Conservation (phyloP, 2,329 filamentous ascomycete genomes). For the Epichloe baconii region DNA sequence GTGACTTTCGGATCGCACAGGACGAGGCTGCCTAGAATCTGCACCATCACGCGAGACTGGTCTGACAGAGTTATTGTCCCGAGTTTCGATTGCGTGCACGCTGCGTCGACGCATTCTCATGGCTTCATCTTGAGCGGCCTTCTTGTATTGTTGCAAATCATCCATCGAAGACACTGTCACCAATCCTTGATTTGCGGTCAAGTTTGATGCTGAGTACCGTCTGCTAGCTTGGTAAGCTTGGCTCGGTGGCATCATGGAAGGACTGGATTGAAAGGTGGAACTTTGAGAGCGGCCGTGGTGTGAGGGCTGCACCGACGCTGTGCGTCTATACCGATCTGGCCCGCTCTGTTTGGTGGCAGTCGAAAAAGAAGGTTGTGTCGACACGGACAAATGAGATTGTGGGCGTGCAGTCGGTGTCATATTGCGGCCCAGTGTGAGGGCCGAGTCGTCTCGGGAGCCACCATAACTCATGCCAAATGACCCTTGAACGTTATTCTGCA, state of each 20-base stretch:
- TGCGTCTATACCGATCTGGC: conserved; percentile 69
- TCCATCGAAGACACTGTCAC: conserved; percentile 44
- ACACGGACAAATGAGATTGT: conserved; percentile 28
- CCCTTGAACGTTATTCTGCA: conserved; percentile 25
- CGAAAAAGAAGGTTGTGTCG: conserved; percentile 35
- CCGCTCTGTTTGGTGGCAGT: conserved; percentile 33
- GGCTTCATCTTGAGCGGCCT: conserved; percentile 48
- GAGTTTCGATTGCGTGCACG: conserved; percentile 49
- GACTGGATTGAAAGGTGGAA: conserved; percentile 19
- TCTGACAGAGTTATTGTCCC: conserved; percentile 11
- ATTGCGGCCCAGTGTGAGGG: conserved; percentile 29
- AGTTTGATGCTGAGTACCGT: conserved; percentile 24
- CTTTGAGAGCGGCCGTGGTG: conserved; percentile 26
- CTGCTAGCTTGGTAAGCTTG: conserved; percentile 9
- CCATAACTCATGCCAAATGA: conserved; percentile 22
- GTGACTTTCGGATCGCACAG: conserved; percentile 18
- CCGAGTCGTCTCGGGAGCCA: conserved; percentile 40
- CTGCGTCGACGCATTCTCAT: conserved; percentile 74
- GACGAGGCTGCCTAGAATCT: conserved; percentile 23
- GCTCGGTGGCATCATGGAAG: conserved; percentile 15
- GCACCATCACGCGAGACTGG: conserved; percentile 11
- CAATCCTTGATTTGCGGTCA: conserved; percentile 32
- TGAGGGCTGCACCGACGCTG: conserved; percentile 26
- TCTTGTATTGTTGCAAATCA: conserved; percentile 52
- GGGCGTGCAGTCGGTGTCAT: conserved; percentile 27